phyloP scores from a whole-genome alignment of 345 rosid genomes.

The Xanthoceras sorbifolium region DNA sequence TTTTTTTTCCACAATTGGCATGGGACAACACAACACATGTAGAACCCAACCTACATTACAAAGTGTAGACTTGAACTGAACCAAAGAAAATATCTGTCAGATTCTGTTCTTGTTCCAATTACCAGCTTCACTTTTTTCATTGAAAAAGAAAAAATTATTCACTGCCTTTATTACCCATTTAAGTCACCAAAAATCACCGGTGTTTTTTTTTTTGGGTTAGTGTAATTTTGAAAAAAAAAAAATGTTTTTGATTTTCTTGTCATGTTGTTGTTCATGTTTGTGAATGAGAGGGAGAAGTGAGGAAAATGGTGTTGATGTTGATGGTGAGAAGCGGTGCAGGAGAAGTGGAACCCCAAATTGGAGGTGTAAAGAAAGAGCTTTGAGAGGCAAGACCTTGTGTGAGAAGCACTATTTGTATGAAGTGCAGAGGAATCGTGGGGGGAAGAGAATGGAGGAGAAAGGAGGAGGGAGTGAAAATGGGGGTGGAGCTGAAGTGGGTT shows the following conservation, averaged over 20 bases:
- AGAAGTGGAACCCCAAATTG: conserved; percentile 7
- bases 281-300: neutral
- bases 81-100: neutral
- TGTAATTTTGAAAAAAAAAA: neutral
- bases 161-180: neutral
- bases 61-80: neutral
- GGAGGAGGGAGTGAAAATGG: conserved; percentile 21
- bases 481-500: conserved; percentile 14
- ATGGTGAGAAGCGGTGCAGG: neutral
- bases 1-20: neutral
- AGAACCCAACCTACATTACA: neutral
- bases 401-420: neutral
- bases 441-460: neutral
- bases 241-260: too few species aligned
- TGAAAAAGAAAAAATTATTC: too few species aligned
- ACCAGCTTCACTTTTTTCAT: too few species aligned
- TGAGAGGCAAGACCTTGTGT: conserved; percentile 5
- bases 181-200: neutral
- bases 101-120: neutral
- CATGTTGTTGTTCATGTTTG: neutral
- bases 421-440: neutral
- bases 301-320: neutral
- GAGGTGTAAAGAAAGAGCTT: conserved; percentile 19
- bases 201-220: too few species aligned
- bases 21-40: neutral